A percentile compares a stretch with the other conserved stretches of the same genome.
Evolutionary conservation across 2,329 filamentous ascomycete genomes (phyloP).

Genomic region (Scytalidium sp.): DNA sequence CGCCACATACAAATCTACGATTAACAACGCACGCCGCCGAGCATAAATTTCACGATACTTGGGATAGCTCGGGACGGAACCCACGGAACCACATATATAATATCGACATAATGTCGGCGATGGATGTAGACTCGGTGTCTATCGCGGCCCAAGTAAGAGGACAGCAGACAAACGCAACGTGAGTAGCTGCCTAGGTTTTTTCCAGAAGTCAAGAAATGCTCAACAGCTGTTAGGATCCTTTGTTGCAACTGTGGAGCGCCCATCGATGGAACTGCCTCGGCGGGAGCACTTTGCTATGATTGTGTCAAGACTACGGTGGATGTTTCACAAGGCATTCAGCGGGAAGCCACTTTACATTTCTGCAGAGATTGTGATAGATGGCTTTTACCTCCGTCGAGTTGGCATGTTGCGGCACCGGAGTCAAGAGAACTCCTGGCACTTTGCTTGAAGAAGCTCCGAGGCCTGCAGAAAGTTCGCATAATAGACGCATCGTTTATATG

Average conservation of each 20-base stretch:
- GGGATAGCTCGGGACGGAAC: neutral
- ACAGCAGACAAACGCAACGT: constrained; percentile 48
- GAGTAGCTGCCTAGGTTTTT: constrained; percentile 24
- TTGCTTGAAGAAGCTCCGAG: constrained; percentile 83
- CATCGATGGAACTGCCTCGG: constrained; percentile 84
- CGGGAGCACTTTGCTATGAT: constrained; percentile 90
- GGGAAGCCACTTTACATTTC: constrained; percentile 85
- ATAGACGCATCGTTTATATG: constrained; percentile 96
- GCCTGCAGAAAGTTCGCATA: constrained; percentile 85
- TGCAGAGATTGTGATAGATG: constrained; percentile 95
- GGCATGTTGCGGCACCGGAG: constrained; percentile 82
- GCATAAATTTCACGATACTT: neutral
- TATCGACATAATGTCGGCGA: constrained; percentile 46
- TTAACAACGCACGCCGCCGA: neutral
- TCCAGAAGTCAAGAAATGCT: constrained; percentile 16
- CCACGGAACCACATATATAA: neutral
- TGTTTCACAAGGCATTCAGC: constrained; percentile 85
- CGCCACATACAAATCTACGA: neutral
- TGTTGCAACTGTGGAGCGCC: constrained; percentile 97
- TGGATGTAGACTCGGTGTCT: constrained; percentile 57
- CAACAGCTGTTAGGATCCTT: constrained; percentile 62
- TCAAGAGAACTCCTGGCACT: constrained; percentile 90
- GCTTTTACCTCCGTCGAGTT: constrained; percentile 81
- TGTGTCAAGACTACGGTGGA: constrained; percentile 94
- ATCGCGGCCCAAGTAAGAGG: constrained; percentile 35